Percentiles rank a stretch among this genome's conserved stretches.
Evolutionary conservation across 352 stramenopile genomes (phyloP).

Genomic region (Elongisporangium senticosum): DNA sequence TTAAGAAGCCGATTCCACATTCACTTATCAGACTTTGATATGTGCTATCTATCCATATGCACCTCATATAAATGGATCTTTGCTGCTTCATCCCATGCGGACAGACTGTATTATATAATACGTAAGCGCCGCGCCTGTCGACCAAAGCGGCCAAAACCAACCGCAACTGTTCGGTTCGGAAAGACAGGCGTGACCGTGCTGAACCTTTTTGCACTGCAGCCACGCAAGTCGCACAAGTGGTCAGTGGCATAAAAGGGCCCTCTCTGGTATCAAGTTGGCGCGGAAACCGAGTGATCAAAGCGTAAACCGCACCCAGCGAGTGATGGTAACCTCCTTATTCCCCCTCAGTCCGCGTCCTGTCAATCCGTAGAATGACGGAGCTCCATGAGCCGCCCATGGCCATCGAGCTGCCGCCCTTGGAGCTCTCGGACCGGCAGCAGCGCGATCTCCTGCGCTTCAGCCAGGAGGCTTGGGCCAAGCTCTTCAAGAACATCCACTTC

Average conservation of each 20-base stretch:
- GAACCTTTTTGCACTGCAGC: not conserved
- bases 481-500: constrained; percentile 41
- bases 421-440: not conserved
- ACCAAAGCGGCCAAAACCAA: not conserved
- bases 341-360: not conserved
- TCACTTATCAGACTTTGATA: too few species aligned
- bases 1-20: too few species aligned
- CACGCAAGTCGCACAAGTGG: not conserved
- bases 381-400: not conserved
- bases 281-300: not conserved
- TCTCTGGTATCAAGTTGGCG: not conserved
- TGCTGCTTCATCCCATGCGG: not conserved
- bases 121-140: not conserved
- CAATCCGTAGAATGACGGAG: not conserved
- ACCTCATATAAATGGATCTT: not conserved
- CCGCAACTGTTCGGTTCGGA: not conserved
- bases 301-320: not conserved
- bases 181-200: not conserved
- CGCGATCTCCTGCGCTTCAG: not conserved
- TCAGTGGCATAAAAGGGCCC: not conserved
- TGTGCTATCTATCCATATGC: too few species aligned
- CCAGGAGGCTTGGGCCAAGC: constrained; percentile 1
- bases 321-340: not conserved
- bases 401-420: not conserved
- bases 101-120: too few species aligned